Conservation (phyloP, 176 grass and related monocot genomes). For the Triticum aestivum region IWGSC_CS_RefSeq_v2.1 NC_057814.1:36227789-36228288, state of each 20-base stretch:
- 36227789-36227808: conserved; percentile 70
- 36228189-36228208: conserved; percentile 94
- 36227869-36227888: neutral
- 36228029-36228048: conserved; percentile 90
- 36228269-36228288: conserved; percentile 60
- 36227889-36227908: neutral
- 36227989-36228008: conserved; percentile 96
- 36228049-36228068: conserved; percentile 98
- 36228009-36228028: conserved; percentile 95
- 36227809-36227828: conserved; percentile 33
- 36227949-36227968: conserved; percentile 29
- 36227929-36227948: neutral
- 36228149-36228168: neutral
- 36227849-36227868: neutral
- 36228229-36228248: conserved; percentile 60
- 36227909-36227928: neutral
- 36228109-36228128: conserved; percentile 1
- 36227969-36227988: conserved; percentile 78
- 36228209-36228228: conserved; percentile 75
- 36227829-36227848: conserved; percentile 16
- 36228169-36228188: conserved; percentile 42
- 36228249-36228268: conserved; percentile 76
- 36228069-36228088: conserved; percentile 99
- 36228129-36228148: neutral
- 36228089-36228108: conserved; percentile 87